A percentile compares a stretch with the other conserved stretches of the same genome.
Conservation (phyloP, 306 rosid species). For the Calophaca sinica region DNA sequence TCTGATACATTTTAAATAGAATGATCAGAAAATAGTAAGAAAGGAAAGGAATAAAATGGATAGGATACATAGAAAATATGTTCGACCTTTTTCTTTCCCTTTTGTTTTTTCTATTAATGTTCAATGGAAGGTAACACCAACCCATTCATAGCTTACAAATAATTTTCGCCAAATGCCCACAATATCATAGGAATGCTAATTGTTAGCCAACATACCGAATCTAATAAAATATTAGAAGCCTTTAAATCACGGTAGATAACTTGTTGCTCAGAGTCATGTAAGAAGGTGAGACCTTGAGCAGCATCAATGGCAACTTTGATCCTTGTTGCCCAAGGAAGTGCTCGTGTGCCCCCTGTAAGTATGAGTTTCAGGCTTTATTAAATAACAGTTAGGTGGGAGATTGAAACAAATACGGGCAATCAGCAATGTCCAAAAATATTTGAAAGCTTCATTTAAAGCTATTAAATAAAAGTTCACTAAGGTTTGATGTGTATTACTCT, state of each 20-base stretch:
- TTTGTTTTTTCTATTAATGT: background rate
- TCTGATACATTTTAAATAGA: background rate
- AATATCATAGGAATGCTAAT: background rate
- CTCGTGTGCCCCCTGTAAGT: conserved; percentile 51
- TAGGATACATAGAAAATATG: background rate
- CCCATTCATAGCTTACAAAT: too few relatives aligned
- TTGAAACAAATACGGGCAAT: background rate
- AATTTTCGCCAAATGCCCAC: too few relatives aligned
- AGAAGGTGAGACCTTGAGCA: conserved; percentile 73
- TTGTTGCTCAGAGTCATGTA: conserved; percentile 64
- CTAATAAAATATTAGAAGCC: conserved; percentile 82
- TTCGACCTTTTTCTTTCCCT: background rate
- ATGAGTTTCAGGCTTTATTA: conserved; percentile 24
- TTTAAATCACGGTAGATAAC: conserved; percentile 87
- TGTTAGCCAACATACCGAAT: conserved; percentile 60
- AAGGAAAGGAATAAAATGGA: background rate
- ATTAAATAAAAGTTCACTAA: conserved; percentile 17
- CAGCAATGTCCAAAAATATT: background rate
- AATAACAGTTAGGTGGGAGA: background rate
- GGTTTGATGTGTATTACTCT: conserved; percentile 1
- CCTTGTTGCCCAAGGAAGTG: conserved; percentile 72
- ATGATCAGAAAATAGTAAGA: background rate
- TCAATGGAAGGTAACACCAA: too few relatives aligned
- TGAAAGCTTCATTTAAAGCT: background rate
- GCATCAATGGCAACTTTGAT: conserved; percentile 72